Percentiles rank a stretch among this genome's conserved stretches.
These are phyloP conservation scores for Porphyrellus cyaneotinctus DNA, from an alignment of 768 basidiomycete genomes.

Conservation along the genomic window DNA sequence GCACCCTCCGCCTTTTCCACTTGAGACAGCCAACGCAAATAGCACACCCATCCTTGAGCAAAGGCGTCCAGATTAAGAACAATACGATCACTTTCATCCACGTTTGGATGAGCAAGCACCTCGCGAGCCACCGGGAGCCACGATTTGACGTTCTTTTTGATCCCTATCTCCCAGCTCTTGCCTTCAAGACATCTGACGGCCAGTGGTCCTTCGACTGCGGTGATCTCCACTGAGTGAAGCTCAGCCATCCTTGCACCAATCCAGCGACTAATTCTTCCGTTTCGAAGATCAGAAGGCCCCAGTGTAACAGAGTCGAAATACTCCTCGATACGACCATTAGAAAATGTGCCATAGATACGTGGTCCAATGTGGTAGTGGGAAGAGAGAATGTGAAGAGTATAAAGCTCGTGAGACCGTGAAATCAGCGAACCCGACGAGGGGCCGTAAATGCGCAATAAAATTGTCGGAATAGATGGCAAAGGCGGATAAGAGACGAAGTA, in stretches of 20 bases:
- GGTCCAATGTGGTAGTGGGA: slow-evolving; percentile 87
- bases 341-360: slow-evolving; percentile 89
- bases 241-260: slow-evolving; percentile 96
- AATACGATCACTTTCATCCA: slow-evolving; percentile 43
- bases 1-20: slow-evolving; percentile 55
- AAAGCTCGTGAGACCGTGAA: slow-evolving; percentile 81
- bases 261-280: slow-evolving; percentile 72
- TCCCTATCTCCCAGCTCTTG: slow-evolving; percentile 54
- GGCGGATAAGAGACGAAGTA: slow-evolving; percentile 86
- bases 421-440: slow-evolving; percentile 82
- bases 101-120: slow-evolving; percentile 61
- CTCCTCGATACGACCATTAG: slow-evolving; percentile 93
- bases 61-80: slow-evolving; percentile 66
- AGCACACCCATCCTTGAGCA: slow-evolving; percentile 59
- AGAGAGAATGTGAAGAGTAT: slow-evolving; percentile 85
- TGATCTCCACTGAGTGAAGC: slow-evolving; percentile 87
- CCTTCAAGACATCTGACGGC: slow-evolving; percentile 38
- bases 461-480: slow-evolving; percentile 47
- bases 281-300: slow-evolving; percentile 71
- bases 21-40: slow-evolving; percentile 63
- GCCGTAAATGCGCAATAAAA: slow-evolving; percentile 91
- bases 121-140: slow-evolving; percentile 72
- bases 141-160: slow-evolving; percentile 59
- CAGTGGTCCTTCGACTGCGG: slow-evolving; percentile 50
- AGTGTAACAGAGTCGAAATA: slow-evolving; percentile 89